Evolutionary conservation across 225 moss, liverwort and hornwort species (phyloP).

Genomic region (Thuidium tamariscinum): DNA sequence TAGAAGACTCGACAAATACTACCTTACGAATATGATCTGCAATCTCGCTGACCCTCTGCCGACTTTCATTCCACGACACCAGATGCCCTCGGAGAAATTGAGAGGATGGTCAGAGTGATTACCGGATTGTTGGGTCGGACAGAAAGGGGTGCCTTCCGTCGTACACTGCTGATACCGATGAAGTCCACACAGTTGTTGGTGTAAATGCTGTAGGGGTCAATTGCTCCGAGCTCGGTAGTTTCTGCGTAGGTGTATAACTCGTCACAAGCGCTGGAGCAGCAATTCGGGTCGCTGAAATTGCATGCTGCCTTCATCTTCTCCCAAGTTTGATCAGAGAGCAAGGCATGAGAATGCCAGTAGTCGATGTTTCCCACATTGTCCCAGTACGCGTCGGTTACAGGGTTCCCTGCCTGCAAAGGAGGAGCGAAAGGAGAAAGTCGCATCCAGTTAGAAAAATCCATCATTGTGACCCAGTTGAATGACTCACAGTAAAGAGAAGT

Average conservation of each 20-base stretch:
- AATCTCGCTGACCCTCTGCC: neutral
- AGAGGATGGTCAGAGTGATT: neutral
- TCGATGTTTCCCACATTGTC: conserved; percentile 51
- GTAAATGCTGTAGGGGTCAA: conserved; percentile 48
- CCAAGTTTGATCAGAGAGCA: conserved; percentile 70
- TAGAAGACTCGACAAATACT: neutral
- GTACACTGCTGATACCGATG: neutral
- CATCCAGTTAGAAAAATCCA: neutral
- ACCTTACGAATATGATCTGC: neutral
- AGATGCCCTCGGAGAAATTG: neutral
- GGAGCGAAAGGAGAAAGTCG: neutral
- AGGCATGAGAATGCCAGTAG: conserved; percentile 64
- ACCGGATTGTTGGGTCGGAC: conserved; percentile 34
- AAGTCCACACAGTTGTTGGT: conserved; percentile 16
- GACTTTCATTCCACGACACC: neutral
- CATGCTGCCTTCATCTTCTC: conserved; percentile 16
- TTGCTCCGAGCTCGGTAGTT: conserved; percentile 30
- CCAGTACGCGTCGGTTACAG: conserved; percentile 37
- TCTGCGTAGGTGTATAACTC: conserved; percentile 16
- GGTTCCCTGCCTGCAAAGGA: conserved; percentile 44
- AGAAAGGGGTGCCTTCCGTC: neutral
- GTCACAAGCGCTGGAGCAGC: conserved; percentile 38
- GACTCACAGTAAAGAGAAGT: neutral
- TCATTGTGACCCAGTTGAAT: neutral
- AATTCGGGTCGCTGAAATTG: conserved; percentile 37